Evolutionary conservation across 2,329 filamentous ascomycete species (phyloP).

Genomic region (Colletotrichum noveboracense): DNA sequence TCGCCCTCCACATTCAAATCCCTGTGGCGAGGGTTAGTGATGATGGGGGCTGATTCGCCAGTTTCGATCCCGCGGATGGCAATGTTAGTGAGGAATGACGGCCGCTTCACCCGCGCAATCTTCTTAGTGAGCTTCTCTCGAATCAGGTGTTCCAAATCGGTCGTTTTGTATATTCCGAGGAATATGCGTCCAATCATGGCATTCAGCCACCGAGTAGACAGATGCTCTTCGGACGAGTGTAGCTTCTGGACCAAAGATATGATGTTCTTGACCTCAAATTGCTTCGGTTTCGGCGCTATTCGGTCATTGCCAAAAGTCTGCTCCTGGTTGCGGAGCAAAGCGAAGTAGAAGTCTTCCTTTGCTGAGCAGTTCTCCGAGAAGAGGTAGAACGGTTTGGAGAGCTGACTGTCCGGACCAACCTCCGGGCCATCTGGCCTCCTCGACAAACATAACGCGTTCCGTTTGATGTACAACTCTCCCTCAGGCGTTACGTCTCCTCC

Average conservation of each 20-base stretch:
- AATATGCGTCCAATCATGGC: constrained; percentile 89
- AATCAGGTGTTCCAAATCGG: constrained; percentile 79
- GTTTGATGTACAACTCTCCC: constrained; percentile 93
- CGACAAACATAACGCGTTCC: constrained; percentile 85
- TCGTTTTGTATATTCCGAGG: constrained; percentile 84
- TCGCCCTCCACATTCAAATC: constrained; percentile 93
- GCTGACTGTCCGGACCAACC: constrained; percentile 56
- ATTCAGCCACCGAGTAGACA: constrained; percentile 93
- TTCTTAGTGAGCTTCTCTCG: constrained; percentile 92
- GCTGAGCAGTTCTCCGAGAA: constrained; percentile 96
- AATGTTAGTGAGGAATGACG: constrained; percentile 86
- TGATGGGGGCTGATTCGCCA: constrained; percentile 83
- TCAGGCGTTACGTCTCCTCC: constrained; percentile 82
- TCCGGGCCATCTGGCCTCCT: constrained; percentile 64
- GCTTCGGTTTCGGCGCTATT: constrained; percentile 70
- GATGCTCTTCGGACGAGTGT: constrained; percentile 89
- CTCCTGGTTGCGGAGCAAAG: constrained; percentile 84
- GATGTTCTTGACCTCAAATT: constrained; percentile 85
- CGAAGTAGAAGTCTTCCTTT: constrained; percentile 98
- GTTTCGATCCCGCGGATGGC: constrained; percentile 84
- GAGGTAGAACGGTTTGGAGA: constrained; percentile 86
- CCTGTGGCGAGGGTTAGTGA: constrained; percentile 86
- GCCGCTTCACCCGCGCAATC: constrained; percentile 91
- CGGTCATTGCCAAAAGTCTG: constrained; percentile 63
- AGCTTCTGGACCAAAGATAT: constrained; percentile 88